Conservation (phyloP, 164 flowering plant species). For the Kalanchoe fedtschenkoi region DNA sequence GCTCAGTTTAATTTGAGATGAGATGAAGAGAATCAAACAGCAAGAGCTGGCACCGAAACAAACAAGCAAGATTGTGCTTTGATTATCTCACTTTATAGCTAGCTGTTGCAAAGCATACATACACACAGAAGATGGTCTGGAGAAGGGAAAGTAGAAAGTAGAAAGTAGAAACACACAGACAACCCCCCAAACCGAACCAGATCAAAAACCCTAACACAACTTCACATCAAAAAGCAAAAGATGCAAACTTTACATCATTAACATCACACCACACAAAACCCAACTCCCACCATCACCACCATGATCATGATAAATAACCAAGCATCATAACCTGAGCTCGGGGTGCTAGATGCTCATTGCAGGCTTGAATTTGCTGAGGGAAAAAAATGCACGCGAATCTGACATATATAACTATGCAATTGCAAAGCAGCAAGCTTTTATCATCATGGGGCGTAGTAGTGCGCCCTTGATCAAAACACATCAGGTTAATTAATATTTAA, state of each 20-base stretch:
- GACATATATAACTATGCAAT: neutral
- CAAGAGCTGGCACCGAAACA: neutral
- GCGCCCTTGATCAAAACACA: slow-evolving; percentile 2
- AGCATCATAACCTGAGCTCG: neutral
- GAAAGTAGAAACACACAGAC: neutral
- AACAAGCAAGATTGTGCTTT: neutral
- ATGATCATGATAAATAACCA: neutral
- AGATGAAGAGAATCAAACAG: slow-evolving; percentile 3
- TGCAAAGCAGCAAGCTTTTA: neutral
- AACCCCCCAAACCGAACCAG: too few relatives aligned
- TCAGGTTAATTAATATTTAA: neutral
- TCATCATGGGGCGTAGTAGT: neutral
- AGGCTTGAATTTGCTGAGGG: neutral
- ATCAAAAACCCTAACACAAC: neutral
- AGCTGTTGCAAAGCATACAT: too few relatives aligned
- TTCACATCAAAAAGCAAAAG: neutral
- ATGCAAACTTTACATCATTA: neutral
- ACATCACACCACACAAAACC: neutral
- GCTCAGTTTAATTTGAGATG: neutral
- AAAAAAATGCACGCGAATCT: slow-evolving; percentile 4
- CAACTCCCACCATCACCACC: neutral
- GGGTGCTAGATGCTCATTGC: too few relatives aligned
- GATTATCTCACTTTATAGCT: neutral
- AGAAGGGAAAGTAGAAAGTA: neutral
- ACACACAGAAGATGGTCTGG: too few relatives aligned